phyloP scores from a whole-genome alignment of 108 stramenopile genomes.

The Pseudonitzschia pungens region DNA sequence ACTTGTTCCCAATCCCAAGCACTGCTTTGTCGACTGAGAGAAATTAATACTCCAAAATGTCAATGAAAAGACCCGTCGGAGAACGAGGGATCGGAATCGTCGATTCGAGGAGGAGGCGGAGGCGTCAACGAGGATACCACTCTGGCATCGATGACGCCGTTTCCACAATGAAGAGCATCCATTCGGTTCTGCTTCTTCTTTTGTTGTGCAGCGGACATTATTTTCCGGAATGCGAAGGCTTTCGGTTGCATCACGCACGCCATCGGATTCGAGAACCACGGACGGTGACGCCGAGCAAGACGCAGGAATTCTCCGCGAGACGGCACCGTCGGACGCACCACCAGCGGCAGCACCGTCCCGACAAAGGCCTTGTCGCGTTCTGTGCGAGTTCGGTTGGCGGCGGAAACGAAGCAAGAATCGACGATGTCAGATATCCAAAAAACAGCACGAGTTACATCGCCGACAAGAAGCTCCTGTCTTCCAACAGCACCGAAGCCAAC shows the following conservation, averaged over 20 bases:
- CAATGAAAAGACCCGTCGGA: neutral
- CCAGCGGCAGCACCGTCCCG: neutral
- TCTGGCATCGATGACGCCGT: neutral
- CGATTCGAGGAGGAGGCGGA: neutral
- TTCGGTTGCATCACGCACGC: neutral
- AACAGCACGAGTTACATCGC: neutral
- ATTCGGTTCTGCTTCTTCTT: neutral
- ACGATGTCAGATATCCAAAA: neutral
- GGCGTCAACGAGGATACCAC: neutral
- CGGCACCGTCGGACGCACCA: neutral
- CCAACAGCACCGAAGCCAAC: slow-evolving; percentile 26
- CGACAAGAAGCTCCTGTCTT: neutral
- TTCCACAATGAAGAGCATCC: neutral
- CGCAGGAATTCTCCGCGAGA: neutral
- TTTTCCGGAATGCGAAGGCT: neutral
- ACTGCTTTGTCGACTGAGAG: no score
- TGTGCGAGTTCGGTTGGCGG: neutral
- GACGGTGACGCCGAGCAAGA: neutral
- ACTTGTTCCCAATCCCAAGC: no score
- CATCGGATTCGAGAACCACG: neutral
- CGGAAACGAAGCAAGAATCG: neutral
- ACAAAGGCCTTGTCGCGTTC: neutral
- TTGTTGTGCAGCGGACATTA: neutral
- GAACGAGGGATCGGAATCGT: neutral
- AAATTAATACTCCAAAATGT: no score